Base-by-base conservation (phyloP, 176 grass and related monocot genomes). In the Echinochloa phyllopogon region DNA sequence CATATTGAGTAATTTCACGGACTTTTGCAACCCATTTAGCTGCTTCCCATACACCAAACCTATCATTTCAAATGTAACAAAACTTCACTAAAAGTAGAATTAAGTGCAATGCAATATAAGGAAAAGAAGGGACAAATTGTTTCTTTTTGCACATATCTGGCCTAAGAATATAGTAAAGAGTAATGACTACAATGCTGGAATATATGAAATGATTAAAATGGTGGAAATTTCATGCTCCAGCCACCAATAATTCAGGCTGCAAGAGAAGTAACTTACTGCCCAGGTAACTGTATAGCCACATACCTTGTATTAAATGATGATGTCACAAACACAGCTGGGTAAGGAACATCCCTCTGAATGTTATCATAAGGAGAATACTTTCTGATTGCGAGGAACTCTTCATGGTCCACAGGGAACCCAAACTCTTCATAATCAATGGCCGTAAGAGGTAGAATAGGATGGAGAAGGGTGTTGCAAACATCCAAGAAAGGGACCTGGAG, bases 31-130 rank as follows among this genome's bases (percentile, higher is more conserved):
- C 87, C 96, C 91, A 98, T 85, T 98, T 98, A 73, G 96, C 91
- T 63, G 96, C 96, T 88, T 98, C 93, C 96, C 93, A 94, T 65
- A 98, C 89, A 74, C 93, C 93, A 94, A 98, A 98, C 85, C 96
- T 98, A 90, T 11, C 80, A 86, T 83, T 84, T 41, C 43, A 77
- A 88, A 78, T 63, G 59, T 21, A 87, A 77, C 40, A 78, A 43
- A 72, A 68, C 69, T 42, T 79, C 56, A 27, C 20, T 18, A 52
- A 56, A 70, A 66, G 47, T 53, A 70, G 25, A 87, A 27, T 29
- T n/a, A 77, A 43, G 13, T 39, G 51, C 45, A 56, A 41, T 56
- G 20, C 12, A 55, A 41, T 13, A 5, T 9, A 68, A 17, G 36
- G 43, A 67, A 56, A 55, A 66, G 23, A 45, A 57, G 17, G 24